A percentile compares a stretch with the other conserved stretches of the same genome.
Evolutionary conservation across 352 stramenopile genomes (phyloP).

Genomic region (Pythium rishiriense): DNA sequence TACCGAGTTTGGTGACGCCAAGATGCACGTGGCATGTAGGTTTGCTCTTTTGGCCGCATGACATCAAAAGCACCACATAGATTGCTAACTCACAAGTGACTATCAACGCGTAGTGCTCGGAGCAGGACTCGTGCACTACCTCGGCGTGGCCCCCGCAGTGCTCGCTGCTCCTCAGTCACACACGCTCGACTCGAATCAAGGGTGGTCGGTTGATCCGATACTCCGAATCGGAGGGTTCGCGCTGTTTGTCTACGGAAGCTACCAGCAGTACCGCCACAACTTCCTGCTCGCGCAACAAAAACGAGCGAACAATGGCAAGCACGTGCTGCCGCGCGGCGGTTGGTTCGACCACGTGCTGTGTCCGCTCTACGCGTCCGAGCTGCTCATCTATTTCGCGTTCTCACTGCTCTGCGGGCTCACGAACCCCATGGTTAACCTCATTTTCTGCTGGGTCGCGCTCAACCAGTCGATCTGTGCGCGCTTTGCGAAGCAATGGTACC

Average conservation of each 20-base stretch:
- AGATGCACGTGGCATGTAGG: conserved; percentile 52
- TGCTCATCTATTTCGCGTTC: conserved; percentile 65
- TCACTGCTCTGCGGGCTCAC: conserved; percentile 38
- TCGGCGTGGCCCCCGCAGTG: conserved; percentile 46
- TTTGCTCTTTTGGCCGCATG: background rate
- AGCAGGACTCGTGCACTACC: conserved; percentile 63
- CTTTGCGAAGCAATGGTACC: conserved; percentile 56
- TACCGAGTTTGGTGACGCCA: conserved; percentile 66
- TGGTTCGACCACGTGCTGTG: conserved; percentile 70
- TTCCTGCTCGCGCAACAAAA: conserved; percentile 57
- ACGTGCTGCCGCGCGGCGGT: conserved; percentile 59
- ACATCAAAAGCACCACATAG: too few relatives aligned
- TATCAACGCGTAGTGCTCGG: conserved; percentile 37
- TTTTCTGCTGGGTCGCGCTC: conserved; percentile 55
- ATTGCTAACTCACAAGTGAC: too few relatives aligned
- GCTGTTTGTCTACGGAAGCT: conserved; percentile 49
- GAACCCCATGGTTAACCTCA: conserved; percentile 45
- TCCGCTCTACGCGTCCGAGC: conserved; percentile 63
- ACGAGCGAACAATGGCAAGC: conserved; percentile 38
- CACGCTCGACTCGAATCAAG: conserved; percentile 18
- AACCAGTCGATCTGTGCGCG: conserved; percentile 64
- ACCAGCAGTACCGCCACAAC: conserved; percentile 70
- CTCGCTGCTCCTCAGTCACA: conserved; percentile 30
- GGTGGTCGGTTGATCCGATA: conserved; percentile 17
- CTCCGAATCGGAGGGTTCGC: conserved; percentile 29